These are phyloP conservation scores for Amanita subjunquillea DNA, from an alignment of 768 basidiomycete genomes.

Conservation along the genomic window DNA sequence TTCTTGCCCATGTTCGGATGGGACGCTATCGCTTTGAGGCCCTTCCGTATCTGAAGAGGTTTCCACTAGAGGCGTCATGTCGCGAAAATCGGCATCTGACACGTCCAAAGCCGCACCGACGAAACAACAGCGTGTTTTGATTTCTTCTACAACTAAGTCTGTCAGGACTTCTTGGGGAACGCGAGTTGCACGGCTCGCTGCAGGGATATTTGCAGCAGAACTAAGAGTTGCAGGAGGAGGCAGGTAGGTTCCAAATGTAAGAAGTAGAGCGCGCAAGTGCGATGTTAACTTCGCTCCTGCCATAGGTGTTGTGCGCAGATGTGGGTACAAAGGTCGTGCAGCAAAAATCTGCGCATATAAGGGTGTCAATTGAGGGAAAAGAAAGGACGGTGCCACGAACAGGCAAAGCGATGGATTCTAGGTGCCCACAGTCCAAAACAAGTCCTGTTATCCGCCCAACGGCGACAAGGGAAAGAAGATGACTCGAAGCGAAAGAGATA, in stretches of 20 bases:
- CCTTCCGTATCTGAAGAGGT: conserved; percentile 24
- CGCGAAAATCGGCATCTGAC: conserved; percentile 20
- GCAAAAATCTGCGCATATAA: conserved; percentile 65
- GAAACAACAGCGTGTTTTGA: conserved; percentile 85
- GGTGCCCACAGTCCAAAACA: conserved; percentile 86
- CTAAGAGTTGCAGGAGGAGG: conserved; percentile 70
- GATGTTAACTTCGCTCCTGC: conserved; percentile 77
- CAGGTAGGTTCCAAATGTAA: conserved; percentile 77
- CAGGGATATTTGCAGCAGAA: conserved; percentile 50
- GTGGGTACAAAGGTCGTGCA: conserved; percentile 77
- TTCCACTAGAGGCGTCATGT: conserved; percentile 21
- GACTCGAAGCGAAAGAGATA: conserved; percentile 86
- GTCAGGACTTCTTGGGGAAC: conserved; percentile 77
- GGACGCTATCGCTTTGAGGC: conserved; percentile 38
- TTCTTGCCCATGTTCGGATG: conserved; percentile 53
- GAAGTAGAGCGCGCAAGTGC: conserved; percentile 73
- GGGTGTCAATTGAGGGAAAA: not conserved
- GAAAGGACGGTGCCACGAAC: conserved; percentile 32
- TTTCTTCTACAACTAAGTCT: conserved; percentile 75
- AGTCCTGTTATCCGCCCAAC: conserved; percentile 88
- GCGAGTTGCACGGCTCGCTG: conserved; percentile 48
- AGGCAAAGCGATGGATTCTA: conserved; percentile 83
- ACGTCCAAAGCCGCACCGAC: conserved; percentile 55
- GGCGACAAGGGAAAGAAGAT: conserved; percentile 75
- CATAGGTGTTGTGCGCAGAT: conserved; percentile 74